Base-by-base conservation (phyloP, 495 filamentous ascomycete species). In the Xylaria castorea region DNA sequence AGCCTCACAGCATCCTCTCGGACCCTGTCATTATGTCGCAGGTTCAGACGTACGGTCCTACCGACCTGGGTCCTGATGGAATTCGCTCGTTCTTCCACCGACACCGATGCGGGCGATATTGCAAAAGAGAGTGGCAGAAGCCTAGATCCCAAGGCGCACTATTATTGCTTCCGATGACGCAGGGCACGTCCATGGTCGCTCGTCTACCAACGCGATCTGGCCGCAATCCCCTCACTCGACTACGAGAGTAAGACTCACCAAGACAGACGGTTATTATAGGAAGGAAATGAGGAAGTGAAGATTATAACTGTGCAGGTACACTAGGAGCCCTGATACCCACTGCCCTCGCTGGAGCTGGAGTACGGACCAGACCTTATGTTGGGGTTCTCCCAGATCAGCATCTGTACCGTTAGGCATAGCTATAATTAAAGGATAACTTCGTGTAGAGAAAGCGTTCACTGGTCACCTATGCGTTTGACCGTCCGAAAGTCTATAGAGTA, bases 11-110 rank as follows among this genome's bases (percentile, higher is more conserved):
- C 40, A 72, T 81, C 65, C 75, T 83, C 14, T 79, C 81, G 0
- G 80, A 81, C 68, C 81, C 80, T 1, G 81, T 76, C 50, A 82
- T 83, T 46, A 48, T 82, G 27, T 81, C 81, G 0, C 73, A 71
- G 0, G 74, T 44, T 16, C 32, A 75, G 32, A 73, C 77, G 18
- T 83, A 80, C 51, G 81, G 80, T 6, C 78, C 80, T n/a, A 80
- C 80, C 11, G 81, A 83, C 34, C 75, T 83, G 6, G 81, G 80
- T 8, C 67, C 74, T 1, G 53, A 75, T 5, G 80, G 80, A 12
- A 83, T 83, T 57, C 78, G 75, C 71, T 75, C 74, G 12, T 82
- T 82, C 75, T 82, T 81, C 70, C 75, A 74, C n/a, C 70, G 74
- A 34, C 81, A 83, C 32, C 14, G n/a, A 25, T 77, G 75, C n/a